Evolutionary conservation across 331 rosid species (phyloP), one percentile per base, ranked within the genome.

Genomic region (Erythrophleum ivorense): DNA sequence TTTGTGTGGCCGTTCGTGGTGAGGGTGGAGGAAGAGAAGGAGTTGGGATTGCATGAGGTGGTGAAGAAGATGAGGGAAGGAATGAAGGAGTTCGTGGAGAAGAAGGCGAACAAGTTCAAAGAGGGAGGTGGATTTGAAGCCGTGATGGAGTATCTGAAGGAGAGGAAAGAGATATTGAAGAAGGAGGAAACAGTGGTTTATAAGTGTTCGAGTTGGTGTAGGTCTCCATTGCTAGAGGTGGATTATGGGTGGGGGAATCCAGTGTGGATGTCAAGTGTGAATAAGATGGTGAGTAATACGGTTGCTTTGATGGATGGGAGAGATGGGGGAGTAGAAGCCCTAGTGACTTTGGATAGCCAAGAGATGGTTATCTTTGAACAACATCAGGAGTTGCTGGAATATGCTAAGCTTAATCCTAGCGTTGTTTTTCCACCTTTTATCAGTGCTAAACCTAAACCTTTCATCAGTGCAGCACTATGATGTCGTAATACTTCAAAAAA

Each of bases 121-220:
- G 83, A 76, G 33, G 86, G 67, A 11, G 86, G 82, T 7, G 85
- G 59, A 2, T 81, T 41, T 73, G 59, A 6, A 1, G 79, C 79
- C 0, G 69, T 86, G 21, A 88, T 83, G 83, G 85, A 84, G 71
- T 50, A 29, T 54, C 12, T 84, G 8, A 86, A 81, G 3, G 86
- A 88, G 60, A 86, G 88, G 13, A 71, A 9, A 36, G 83, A 78
- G 54, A 0, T 71, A 16, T 66, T 85, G 64, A 73, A 52, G 50
- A 29, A 48, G 53, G 5, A 9, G 21, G 72, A 38, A 5, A 19
- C 7, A 13, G 4, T 77, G 21, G 79, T 84, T 69, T 86, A 77
- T 3, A 86, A 78, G 81, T 77, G 87, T 78, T 33, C 84, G 0
- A 86, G 89, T 60, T 86, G 89, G 89, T 83, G 89, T 53, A 83